Percentiles rank a stretch among this genome's conserved stretches.
Conservation (phyloP, 164 flowering plant genomes). For the Echeveria elegans region DNA sequence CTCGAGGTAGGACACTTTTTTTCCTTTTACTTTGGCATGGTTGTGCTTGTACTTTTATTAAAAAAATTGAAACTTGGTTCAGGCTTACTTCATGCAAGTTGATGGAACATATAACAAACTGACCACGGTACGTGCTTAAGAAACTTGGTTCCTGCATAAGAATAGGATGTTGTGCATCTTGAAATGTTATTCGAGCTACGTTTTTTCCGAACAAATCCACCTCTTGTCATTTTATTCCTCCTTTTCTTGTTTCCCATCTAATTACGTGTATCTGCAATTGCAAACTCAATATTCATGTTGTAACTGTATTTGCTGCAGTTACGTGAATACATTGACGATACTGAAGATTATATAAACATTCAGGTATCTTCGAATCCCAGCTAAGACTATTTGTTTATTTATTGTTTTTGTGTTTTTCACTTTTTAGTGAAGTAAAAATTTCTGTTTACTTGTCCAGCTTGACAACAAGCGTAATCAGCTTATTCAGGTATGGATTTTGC, state of each 20-base stretch:
- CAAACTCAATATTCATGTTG: too few species aligned
- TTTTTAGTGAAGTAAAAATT: neutral
- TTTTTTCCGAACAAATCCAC: neutral
- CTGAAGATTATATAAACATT: constrained; percentile 95
- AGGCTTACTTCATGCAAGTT: constrained; percentile 98
- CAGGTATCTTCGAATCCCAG: constrained; percentile 41
- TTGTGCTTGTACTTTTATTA: constrained; percentile 3
- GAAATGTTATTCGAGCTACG: neutral
- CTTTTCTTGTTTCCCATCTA: neutral
- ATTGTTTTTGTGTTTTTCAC: neutral
- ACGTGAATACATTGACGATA: constrained; percentile 93
- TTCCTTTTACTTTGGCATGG: neutral
- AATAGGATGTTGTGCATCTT: neutral
- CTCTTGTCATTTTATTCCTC: neutral
- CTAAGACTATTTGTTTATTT: neutral
- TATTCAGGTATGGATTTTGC: constrained; percentile 57
- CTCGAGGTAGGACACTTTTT: constrained; percentile 54
- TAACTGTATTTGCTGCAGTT: constrained; percentile 34
- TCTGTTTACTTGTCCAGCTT: constrained; percentile 45
- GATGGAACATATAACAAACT: constrained; percentile 89
- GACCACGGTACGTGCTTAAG: constrained; percentile 53
- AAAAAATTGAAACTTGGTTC: constrained; percentile 20
- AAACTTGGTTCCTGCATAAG: neutral
- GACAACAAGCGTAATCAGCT: constrained; percentile 95
- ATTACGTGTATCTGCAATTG: neutral